phyloP scores from a whole-genome alignment of 495 filamentous ascomycete genomes.

The Aspergillus haitiensis region DNA sequence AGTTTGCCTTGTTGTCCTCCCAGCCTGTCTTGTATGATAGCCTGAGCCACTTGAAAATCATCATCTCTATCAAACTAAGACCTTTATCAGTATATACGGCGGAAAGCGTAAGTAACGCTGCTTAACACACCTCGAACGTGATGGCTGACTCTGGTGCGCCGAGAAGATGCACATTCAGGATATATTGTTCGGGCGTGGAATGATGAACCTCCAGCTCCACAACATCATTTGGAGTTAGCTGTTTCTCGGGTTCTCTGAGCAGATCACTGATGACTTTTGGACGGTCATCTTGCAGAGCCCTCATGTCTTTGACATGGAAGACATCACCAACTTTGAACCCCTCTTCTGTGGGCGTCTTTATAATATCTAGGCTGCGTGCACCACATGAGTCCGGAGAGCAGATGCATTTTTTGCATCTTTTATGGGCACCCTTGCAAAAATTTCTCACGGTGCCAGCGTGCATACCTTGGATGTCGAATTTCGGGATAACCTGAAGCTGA shows the following conservation, averaged over 20 bases:
- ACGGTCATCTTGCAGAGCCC: not conserved
- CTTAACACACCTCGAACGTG: not conserved
- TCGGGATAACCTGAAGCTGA: not conserved
- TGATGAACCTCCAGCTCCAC: conserved; percentile 1
- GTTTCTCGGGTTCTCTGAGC: not conserved
- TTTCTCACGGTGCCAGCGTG: conserved; percentile 1
- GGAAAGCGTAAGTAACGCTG: not conserved
- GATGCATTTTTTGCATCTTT: not conserved
- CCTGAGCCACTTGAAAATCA: not conserved
- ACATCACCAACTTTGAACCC: conserved; percentile 1
- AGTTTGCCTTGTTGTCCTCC: not conserved
- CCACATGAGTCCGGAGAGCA: not conserved
- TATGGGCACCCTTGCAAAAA: not conserved
- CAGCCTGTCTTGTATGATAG: not conserved
- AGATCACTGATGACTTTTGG: not conserved
- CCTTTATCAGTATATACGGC: not conserved
- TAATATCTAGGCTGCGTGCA: not conserved
- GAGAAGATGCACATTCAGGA: not conserved
- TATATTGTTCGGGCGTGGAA: not conserved
- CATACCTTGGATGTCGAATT: not conserved
- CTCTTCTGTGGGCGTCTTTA: conserved; percentile 2
- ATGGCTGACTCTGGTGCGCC: not conserved
- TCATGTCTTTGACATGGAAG: conserved; percentile 1
- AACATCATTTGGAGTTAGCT: not conserved
- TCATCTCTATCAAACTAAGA: not conserved